phyloP scores from a whole-genome alignment of 768 basidiomycete genomes.

The Xerocomellus dryophilus region DNA sequence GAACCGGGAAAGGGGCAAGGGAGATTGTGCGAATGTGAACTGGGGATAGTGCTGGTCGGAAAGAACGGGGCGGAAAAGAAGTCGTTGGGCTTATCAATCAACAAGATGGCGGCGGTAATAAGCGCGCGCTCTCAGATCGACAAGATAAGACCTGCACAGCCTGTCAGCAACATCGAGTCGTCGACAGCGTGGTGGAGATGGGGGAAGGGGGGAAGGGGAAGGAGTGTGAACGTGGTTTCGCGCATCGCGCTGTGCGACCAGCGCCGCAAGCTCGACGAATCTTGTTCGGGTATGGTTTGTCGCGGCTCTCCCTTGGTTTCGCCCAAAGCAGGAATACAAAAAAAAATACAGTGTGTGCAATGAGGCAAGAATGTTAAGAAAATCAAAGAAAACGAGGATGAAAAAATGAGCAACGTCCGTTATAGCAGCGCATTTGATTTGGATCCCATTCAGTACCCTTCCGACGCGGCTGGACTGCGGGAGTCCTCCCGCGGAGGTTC shows the following conservation, averaged over 20 bases:
- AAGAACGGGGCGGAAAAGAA: constrained; percentile 28
- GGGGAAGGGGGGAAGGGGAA: background rate
- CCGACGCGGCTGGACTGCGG: constrained; percentile 36
- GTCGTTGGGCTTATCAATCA: constrained; percentile 42
- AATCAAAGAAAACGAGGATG: constrained; percentile 32
- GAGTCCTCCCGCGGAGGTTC: constrained; percentile 64
- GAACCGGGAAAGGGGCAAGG: constrained; percentile 17
- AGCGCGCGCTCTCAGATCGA: constrained; percentile 36
- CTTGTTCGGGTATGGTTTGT: constrained; percentile 16
- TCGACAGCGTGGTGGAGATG: constrained; percentile 28
- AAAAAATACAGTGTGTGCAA: constrained; percentile 33
- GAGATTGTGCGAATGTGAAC: constrained; percentile 24
- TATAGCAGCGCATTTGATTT: constrained; percentile 20
- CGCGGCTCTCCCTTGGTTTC: constrained; percentile 25
- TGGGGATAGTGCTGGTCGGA: constrained; percentile 19
- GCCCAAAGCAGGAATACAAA: constrained; percentile 30
- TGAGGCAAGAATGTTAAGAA: constrained; percentile 33
- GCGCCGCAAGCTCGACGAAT: constrained; percentile 28
- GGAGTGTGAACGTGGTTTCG: constrained; percentile 24
- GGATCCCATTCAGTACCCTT: constrained; percentile 28
- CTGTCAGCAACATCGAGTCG: constrained; percentile 40
- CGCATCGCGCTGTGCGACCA: constrained; percentile 36
- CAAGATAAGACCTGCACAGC: constrained; percentile 26
- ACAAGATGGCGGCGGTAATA: constrained; percentile 36
- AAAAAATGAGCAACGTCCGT: constrained; percentile 32